These are phyloP conservation scores for Pseudocercospora fijiensis DNA, from an alignment of 2,329 filamentous ascomycete genomes.

Conservation along the genomic window DNA sequence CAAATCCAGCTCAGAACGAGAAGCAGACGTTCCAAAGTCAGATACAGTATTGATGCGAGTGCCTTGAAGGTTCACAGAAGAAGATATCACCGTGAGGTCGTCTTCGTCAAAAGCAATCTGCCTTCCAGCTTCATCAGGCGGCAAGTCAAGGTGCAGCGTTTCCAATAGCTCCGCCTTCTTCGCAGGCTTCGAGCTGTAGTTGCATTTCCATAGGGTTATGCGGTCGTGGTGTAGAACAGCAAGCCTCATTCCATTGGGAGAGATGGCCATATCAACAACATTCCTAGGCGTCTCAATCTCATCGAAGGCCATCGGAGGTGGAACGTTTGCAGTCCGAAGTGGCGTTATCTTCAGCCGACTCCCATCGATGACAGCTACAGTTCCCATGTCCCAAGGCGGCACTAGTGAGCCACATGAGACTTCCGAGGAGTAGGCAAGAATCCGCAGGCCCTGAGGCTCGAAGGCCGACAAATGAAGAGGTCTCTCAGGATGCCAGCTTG, in stretches of 20 bases:
- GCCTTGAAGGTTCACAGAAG: slow-evolving; percentile 19
- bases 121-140: slow-evolving; percentile 31
- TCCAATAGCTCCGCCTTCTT: slow-evolving; percentile 45
- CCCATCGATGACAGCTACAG: slow-evolving; percentile 80
- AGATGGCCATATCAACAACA: slow-evolving; percentile 73
- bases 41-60: slow-evolving; percentile 18
- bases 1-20: slow-evolving; percentile 12
- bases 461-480: slow-evolving; percentile 61
- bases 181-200: slow-evolving; percentile 56
- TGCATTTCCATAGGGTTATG: slow-evolving; percentile 70
- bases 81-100: slow-evolving; percentile 38
- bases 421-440: slow-evolving; percentile 65
- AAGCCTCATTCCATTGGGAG: slow-evolving; percentile 62
- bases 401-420: slow-evolving; percentile 67
- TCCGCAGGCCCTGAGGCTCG: slow-evolving; percentile 15
- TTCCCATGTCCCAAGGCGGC: slow-evolving; percentile 55
- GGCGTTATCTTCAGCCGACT: slow-evolving; percentile 79
- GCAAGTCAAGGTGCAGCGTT: slow-evolving; percentile 22
- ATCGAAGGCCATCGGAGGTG: slow-evolving; percentile 87
- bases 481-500: slow-evolving; percentile 81
- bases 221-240: slow-evolving; percentile 68
- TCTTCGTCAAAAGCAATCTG: slow-evolving; percentile 51
- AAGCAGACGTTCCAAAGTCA: slow-evolving; percentile 18
- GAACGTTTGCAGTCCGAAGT: slow-evolving; percentile 77
- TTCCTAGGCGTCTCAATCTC: slow-evolving; percentile 65